Evolutionary conservation across 139 green algal genomes (phyloP).

Genomic region (Coelastrella sp.): DNA sequence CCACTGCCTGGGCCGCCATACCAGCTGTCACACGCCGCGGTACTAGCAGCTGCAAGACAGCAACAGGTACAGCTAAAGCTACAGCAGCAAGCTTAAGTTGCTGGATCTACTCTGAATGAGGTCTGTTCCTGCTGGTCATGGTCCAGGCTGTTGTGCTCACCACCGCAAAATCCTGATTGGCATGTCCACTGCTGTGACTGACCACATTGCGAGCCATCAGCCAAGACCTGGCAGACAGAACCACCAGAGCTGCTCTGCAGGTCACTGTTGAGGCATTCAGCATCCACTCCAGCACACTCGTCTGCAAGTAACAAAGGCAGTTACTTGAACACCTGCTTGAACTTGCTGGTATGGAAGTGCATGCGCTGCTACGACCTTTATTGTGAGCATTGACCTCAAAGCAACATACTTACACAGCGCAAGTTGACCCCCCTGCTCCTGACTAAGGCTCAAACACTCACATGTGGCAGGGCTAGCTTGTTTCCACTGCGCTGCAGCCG

Average conservation of each 20-base stretch:
- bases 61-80: too few relatives aligned
- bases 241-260: neutral
- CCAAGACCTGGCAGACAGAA: slow-evolving; percentile 1
- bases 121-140: neutral
- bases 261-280: slow-evolving; percentile 24
- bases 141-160: neutral
- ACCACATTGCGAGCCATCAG: neutral
- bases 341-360: neutral
- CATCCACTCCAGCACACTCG: slow-evolving; percentile 30
- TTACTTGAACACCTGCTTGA: neutral
- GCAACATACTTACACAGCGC: neutral
- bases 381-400: neutral
- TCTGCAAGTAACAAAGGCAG: slow-evolving; percentile 31
- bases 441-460: neutral
- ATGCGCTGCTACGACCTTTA: neutral
- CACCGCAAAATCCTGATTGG: slow-evolving; percentile 12
- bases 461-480: slow-evolving; percentile 21
- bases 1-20: too few relatives aligned
- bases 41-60: too few relatives aligned
- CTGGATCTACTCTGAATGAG: neutral
- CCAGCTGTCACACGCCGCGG: too few relatives aligned
- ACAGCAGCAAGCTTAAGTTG: neutral
- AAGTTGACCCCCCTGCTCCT: neutral
- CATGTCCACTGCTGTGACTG: neutral
- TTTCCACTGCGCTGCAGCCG: slow-evolving; percentile 17